Conservation (phyloP, 768 basidiomycete species). For the Calocera cornea region DNA sequence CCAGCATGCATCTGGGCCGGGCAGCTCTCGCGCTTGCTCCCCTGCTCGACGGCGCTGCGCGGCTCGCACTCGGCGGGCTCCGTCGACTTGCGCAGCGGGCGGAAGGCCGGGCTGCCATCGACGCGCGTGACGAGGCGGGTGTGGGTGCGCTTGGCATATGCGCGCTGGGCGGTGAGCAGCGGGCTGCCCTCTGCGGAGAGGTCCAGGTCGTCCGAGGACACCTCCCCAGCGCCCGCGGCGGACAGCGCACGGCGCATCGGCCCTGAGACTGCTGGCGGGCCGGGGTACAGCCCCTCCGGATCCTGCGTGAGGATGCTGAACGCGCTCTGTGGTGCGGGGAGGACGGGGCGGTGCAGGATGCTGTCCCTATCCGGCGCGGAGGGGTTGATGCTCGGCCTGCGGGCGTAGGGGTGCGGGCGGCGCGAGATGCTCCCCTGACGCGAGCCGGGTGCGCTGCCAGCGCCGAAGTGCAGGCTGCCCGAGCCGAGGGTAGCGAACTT, state of each 20-base stretch:
- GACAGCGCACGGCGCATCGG: conserved; percentile 26
- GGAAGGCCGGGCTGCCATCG: conserved; percentile 70
- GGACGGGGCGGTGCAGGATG: background rate
- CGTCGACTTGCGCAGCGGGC: conserved; percentile 41
- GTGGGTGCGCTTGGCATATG: conserved; percentile 65
- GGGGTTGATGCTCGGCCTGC: conserved; percentile 1
- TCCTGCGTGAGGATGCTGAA: conserved; percentile 28
- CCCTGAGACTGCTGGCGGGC: conserved; percentile 21
- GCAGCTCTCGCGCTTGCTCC: conserved; percentile 13
- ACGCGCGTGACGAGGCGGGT: conserved; percentile 63
- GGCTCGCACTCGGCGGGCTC: conserved; percentile 40
- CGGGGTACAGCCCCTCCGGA: conserved; percentile 8
- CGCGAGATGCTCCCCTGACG: background rate
- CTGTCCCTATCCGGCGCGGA: background rate
- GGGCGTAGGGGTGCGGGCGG: background rate
- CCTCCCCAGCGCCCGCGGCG: conserved; percentile 40
- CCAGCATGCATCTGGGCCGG: conserved; percentile 31
- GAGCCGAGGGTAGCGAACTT: background rate
- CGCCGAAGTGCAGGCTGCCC: background rate
- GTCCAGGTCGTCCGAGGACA: conserved; percentile 35
- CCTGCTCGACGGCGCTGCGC: conserved; percentile 34
- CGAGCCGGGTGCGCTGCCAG: background rate
- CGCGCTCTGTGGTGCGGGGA: conserved; percentile 24
- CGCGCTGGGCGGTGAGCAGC: conserved; percentile 51
- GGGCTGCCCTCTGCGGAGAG: conserved; percentile 45